Evolutionary conservation across 1,139 yeast genomes (phyloP), one percentile per base, ranked within the genome.

Genomic region (Magnusiomyces tetraspermus): DNA sequence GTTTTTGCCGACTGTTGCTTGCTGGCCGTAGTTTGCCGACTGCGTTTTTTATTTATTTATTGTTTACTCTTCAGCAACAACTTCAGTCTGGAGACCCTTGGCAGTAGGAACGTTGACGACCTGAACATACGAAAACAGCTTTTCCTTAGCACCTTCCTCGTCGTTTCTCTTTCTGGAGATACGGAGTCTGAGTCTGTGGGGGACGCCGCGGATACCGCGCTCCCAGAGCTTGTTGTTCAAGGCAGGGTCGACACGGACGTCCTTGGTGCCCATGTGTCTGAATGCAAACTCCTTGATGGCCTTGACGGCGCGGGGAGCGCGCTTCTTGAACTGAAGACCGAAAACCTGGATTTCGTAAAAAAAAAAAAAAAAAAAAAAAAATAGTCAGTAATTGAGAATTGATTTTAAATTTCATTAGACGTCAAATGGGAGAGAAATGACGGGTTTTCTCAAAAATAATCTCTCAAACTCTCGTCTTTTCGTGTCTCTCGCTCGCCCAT

Each of bases 151-250:
- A 75, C 89, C 92, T 82, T 94, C 98, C 81, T 92, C 98, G 77
- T 94, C 97, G 82, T 92, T 92, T 83, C 97, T 88, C 92, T 86
- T 92, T 88, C 98, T 90, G 62, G 97, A 89, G 79, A 94, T 90
- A 82, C 97, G 90, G 76, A 94, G 83, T 82, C 99, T 89, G 78
- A 94, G 75, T 83, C 97, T 90, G 86, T 79, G 80, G 76, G 95
- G 96, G 71, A 88, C 95, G 79, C 97, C 97, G 83, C 90, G 90
- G 79, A 94, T 85, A 81, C 99, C 99, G 81, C 95, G 89, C 78
- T 88, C 86, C 98, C 98, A 94, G 79, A 94, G 81, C 75, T 85
- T 95, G 77, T 90, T 94, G 85, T 94, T 94, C 78, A 94, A 82
- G 77, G 83, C 87, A 74, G 98, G 98, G 80, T 92, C 97, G 73